Base-by-base conservation (phyloP, 768 basidiomycete genomes). In the Suillus decipiens region DNA sequence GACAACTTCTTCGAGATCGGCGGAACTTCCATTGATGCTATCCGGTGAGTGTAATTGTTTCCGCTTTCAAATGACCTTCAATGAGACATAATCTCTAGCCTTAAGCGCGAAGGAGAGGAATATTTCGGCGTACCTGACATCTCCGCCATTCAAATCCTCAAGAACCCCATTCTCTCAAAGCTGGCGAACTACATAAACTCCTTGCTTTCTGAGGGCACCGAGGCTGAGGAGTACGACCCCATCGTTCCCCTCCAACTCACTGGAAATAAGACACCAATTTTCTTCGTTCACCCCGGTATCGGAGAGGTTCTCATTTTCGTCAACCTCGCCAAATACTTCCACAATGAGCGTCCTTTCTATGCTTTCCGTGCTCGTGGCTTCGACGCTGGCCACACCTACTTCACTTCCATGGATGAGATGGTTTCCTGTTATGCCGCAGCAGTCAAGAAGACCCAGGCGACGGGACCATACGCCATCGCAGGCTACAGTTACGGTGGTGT, bases 261-360 rank as follows among this genome's bases (percentile, higher is more conserved):
- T 0, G 80, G 80, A 0, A 66, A 69, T 43, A 80, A 79, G 68
- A 77, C 80, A 1, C 80, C 80, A 1, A 69, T 81, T 33, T 81
- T 79, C 66, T 74, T 81, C 66, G 72, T 81, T 22, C 80, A 81
- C 65, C 78, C 80, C 0, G 80, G 80, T 66, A 75, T 79, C 2
- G 80, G 79, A 14, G 79, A 78, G 42, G 70, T 78, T 17, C 68
- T 78, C 14, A 73, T 78, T 59, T 81, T 81, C 68, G 72, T 81
- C 58, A 80, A 78, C 64, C 70, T 81, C 8, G 79, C 80, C 2
- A 77, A 77, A 19, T 74, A 72, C 41, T 73, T 81, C 59, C 72
- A 71, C 10, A 76, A 78, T 36, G 78, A 81, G 61, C 71, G 77
- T 4, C 76, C 76, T 5, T 67, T 79, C 47, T 78, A 78, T 51